Conservation (phyloP, 1,139 yeast species). For the Suhomyces atakaporum region DNA sequence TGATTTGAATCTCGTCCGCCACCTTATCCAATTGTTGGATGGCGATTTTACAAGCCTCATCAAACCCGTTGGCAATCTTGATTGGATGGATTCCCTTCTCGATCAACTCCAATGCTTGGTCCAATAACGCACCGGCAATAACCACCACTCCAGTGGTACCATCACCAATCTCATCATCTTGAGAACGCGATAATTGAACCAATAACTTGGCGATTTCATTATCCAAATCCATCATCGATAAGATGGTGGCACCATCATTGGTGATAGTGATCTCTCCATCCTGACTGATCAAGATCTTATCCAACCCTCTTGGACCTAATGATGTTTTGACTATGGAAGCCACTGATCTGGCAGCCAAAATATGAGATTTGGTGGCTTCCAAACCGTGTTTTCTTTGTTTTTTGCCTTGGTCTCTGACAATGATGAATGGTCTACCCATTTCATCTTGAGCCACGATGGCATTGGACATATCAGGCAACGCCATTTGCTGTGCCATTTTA, state of each 20-base stretch:
- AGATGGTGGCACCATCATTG: slow-evolving; percentile 96
- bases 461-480: slow-evolving; percentile 90
- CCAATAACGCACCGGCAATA: slow-evolving; percentile 89
- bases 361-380: slow-evolving; percentile 94
- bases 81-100: slow-evolving; percentile 98
- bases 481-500: slow-evolving; percentile 31
- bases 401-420: slow-evolving; percentile 94
- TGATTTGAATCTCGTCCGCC: slow-evolving; percentile 62
- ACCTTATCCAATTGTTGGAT: slow-evolving; percentile 70
- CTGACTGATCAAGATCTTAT: slow-evolving; percentile 86
- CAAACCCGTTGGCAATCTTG: slow-evolving; percentile 95
- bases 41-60: slow-evolving; percentile 94
- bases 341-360: slow-evolving; percentile 93
- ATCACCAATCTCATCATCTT: slow-evolving; percentile 98
- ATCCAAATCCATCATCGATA: slow-evolving; percentile 94
- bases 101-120: slow-evolving; percentile 90
- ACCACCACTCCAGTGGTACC: slow-evolving; percentile 99
- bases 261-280: slow-evolving; percentile 98
- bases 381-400: slow-evolving; percentile 90
- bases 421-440: slow-evolving; percentile 97
- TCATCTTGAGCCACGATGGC: slow-evolving; percentile 99
- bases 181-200: slow-evolving; percentile 92
- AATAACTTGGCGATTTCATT: slow-evolving; percentile 93
- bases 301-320: slow-evolving; percentile 97
- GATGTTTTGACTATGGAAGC: slow-evolving; percentile 91